Conservation (phyloP, 306 rosid genomes). For the Psophocarpus tetragonolobus region DNA sequence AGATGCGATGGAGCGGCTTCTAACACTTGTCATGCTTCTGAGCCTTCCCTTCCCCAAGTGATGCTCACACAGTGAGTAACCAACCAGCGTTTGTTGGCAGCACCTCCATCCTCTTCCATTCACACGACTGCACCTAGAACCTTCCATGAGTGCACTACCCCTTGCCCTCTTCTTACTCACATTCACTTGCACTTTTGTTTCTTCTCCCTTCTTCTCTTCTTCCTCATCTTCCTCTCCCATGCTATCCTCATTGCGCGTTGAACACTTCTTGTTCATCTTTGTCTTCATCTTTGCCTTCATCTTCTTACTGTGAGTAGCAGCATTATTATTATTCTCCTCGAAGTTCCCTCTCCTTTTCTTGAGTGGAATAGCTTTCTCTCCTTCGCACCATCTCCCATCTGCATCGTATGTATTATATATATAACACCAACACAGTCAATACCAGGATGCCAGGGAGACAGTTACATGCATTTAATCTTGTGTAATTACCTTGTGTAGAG, state of each 20-base stretch:
- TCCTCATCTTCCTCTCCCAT: background rate
- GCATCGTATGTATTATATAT: background rate
- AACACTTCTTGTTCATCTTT: constrained; percentile 59
- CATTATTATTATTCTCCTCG: constrained; percentile 14
- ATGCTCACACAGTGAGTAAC: constrained; percentile 96
- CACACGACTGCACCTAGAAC: constrained; percentile 98
- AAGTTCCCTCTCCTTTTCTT: constrained; percentile 74
- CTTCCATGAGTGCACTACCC: constrained; percentile 73
- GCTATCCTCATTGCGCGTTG: background rate
- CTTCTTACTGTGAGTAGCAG: constrained; percentile 18
- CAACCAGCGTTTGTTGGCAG: constrained; percentile 90
- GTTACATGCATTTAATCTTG: background rate
- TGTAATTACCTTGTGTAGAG: constrained; percentile 48
- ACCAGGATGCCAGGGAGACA: background rate
- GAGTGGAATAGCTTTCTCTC: constrained; percentile 70
- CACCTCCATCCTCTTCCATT: constrained; percentile 99
- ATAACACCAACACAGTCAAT: background rate
- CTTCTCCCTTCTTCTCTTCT: constrained; percentile 8
- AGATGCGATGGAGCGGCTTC: constrained; percentile 47
- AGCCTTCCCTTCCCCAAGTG: constrained; percentile 93
- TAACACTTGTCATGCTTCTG: constrained; percentile 80
- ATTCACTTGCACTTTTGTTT: background rate
- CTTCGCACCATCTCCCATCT: constrained; percentile 62
- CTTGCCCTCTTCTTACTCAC: constrained; percentile 47
- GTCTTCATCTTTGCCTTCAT: constrained; percentile 48